Base-by-base conservation (phyloP, 345 rosid species). In the Hibiscus syriacus region DNA sequence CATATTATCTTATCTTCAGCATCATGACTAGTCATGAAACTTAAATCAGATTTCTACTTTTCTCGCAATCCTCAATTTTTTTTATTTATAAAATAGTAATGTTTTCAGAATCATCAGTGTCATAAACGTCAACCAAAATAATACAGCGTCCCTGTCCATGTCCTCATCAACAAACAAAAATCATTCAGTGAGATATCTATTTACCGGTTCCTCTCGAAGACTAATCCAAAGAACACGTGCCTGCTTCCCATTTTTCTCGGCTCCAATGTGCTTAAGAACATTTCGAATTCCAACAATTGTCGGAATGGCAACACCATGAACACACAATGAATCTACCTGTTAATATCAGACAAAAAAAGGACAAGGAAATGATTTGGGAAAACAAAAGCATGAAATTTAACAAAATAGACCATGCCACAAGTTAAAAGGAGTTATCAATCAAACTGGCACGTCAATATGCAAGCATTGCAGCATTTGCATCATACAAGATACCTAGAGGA, bases 171-270 rank as follows among this genome's bases (percentile, higher is more conserved):
- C 16, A 52, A 45, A 55, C 16, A 67, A 12, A 56, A 43, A 8
- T 36, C 29, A 16, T 32, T 60, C 36, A 27, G 39, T 30, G 49
- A 62, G 11, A 77, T 48, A 67, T 58, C 34, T 20, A 19, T 30
- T 72, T 87, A 90, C 97, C 79, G 97, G 97, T 76, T 93, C 99
- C 80, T 93, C 99, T 0, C 99, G 92, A 55, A 93, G 97, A 77
- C 83, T 89, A 81, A 93, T 81, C 99, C 98, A 93, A 59, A 93
- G 85, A 78, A 90, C 85, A 72, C 77, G 74, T 5, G 80, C 84
- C 76, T 72, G 80, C 71, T 74, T 81, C 61, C 84, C 85, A 19
- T 85, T 91, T 69, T 80, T 86, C 46, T 79, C 83, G 54, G 90
- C 90, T 54, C 97, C 90, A 57, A 89, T 82, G 62, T 89, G 86